phyloP scores from a whole-genome alignment of 1,139 yeast species.

The Scheffersomyces quercinus region DNA sequence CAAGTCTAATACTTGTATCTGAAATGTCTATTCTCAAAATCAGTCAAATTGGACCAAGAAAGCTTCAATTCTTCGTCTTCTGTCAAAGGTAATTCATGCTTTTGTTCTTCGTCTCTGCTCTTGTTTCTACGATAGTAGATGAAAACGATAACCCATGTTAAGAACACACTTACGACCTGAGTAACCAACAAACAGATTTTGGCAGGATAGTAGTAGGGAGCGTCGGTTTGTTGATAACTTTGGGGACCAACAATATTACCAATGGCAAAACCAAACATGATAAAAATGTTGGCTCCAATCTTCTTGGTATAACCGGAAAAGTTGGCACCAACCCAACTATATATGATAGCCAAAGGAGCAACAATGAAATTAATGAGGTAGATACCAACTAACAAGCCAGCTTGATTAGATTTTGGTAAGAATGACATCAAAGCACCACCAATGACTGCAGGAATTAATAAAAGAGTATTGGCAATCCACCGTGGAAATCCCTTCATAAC shows the following conservation, averaged over 20 bases:
- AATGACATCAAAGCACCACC: constrained; percentile 10
- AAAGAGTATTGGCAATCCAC: constrained; percentile 7
- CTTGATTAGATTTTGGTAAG: constrained; percentile 6
- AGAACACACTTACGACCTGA: constrained; percentile 2
- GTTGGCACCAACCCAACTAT: constrained; percentile 11
- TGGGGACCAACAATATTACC: constrained; percentile 41
- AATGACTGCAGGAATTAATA: constrained; percentile 9
- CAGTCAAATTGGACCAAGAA: constrained; percentile 14
- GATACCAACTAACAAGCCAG: constrained; percentile 10
- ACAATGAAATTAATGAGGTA: constrained; percentile 10
- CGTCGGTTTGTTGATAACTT: constrained; percentile 25
- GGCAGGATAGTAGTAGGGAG: constrained; percentile 6
- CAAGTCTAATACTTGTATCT: constrained; percentile 4
- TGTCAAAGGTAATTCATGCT: not conserved
- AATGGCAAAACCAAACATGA: constrained; percentile 30
- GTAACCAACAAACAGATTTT: constrained; percentile 8
- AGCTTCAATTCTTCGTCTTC: constrained; percentile 8
- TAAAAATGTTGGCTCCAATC: constrained; percentile 6
- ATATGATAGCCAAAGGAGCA: constrained; percentile 9
- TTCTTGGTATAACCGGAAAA: constrained; percentile 12
- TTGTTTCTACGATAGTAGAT: constrained; percentile 9
- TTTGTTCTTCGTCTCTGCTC: constrained; percentile 4
- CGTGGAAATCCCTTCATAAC: constrained; percentile 7
- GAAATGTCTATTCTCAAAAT: constrained; percentile 11
- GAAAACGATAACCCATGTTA: not conserved